A percentile compares a stretch with the other conserved stretches of the same genome.
phyloP scores from a whole-genome alignment of 129 eudicot species.

The Scalesia atractyloides region DNA sequence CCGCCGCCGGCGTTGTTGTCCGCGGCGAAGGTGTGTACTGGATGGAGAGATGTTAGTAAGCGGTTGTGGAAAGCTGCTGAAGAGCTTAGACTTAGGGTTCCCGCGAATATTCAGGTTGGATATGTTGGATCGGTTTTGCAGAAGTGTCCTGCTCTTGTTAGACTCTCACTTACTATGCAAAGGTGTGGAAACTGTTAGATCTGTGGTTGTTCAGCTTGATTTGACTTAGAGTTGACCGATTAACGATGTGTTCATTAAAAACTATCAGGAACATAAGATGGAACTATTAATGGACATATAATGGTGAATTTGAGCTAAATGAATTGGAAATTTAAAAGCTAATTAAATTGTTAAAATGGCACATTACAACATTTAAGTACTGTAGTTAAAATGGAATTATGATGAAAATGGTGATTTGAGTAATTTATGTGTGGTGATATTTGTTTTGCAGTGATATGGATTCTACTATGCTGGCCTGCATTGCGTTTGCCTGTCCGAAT shows the following conservation, averaged over 20 bases:
- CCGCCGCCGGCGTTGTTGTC: constrained; percentile 74
- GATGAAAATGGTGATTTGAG: constrained; percentile 10
- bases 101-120: constrained; percentile 58
- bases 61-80: constrained; percentile 82
- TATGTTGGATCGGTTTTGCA: constrained; percentile 78
- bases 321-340: background rate
- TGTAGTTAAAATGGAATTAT: background rate
- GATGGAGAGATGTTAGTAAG: constrained; percentile 74
- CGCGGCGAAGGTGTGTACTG: constrained; percentile 82
- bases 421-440: constrained; percentile 23
- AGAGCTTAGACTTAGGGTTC: constrained; percentile 84
- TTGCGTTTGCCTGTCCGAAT: constrained; percentile 91
- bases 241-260: background rate
- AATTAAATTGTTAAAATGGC: background rate
- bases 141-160: constrained; percentile 69
- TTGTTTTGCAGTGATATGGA: constrained; percentile 80
- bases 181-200: constrained; percentile 58
- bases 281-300: background rate
- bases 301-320: background rate
- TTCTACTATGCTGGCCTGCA: constrained; percentile 95
- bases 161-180: constrained; percentile 78
- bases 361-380: background rate
- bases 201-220: constrained; percentile 32
- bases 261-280: background rate
- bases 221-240: background rate